Percentiles rank a stretch among this genome's conserved stretches.
Conservation (phyloP, 75 land plant genomes). For the Pseudotsuga menziesii region DNA sequence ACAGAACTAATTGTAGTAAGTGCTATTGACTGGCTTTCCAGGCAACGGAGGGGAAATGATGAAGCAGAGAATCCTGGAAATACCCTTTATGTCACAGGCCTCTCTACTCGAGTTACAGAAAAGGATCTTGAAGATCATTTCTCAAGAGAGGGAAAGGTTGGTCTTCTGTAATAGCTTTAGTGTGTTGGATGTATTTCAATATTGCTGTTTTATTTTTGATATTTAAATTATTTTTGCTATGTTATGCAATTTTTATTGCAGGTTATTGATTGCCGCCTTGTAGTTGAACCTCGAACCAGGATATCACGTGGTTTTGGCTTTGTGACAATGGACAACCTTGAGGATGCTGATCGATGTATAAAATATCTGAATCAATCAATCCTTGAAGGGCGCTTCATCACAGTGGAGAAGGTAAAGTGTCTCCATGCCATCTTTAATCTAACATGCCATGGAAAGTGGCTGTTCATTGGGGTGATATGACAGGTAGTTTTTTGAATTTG, state of each 20-base stretch:
- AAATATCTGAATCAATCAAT: conserved; percentile 86
- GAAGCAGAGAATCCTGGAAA: conserved; percentile 64
- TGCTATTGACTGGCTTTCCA: neutral
- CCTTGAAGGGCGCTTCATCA: conserved; percentile 91
- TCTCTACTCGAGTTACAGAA: conserved; percentile 68
- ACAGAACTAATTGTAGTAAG: neutral
- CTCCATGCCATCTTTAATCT: neutral
- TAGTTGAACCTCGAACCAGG: conserved; percentile 84
- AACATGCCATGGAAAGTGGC: conserved; percentile 1
- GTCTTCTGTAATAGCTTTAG: neutral
- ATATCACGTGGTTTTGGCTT: conserved; percentile 96
- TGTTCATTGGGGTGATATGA: conserved; percentile 7
- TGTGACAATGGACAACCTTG: conserved; percentile 74
- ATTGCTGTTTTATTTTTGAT: neutral
- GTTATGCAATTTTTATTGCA: conserved; percentile 12
- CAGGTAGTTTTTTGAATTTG: neutral
- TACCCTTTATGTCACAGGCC: conserved; percentile 81
- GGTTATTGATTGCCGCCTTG: conserved; percentile 73
- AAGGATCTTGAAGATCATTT: conserved; percentile 72
- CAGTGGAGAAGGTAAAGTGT: conserved; percentile 84
- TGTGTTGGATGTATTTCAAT: neutral
- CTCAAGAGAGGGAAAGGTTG: conserved; percentile 79
- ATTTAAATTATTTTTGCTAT: neutral
- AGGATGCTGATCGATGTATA: conserved; percentile 88
- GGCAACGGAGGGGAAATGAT: conserved; percentile 15